Evolutionary conservation across 768 basidiomycete species (phyloP).

Genomic region (Kwoniella sp.): DNA sequence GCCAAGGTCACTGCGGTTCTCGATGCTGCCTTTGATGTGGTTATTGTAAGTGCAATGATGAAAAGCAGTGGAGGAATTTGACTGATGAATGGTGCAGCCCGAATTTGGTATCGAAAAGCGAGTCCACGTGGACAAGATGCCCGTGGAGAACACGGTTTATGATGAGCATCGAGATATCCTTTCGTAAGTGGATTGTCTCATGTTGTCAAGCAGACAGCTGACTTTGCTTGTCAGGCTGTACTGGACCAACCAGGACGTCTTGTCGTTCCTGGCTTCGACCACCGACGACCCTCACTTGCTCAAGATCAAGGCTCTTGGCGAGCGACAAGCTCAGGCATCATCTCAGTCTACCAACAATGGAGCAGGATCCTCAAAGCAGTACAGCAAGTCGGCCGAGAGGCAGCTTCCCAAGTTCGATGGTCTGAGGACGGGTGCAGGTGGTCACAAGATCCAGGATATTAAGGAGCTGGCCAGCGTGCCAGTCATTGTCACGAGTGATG

Average conservation of each 20-base stretch:
- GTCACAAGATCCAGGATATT: constrained; percentile 95
- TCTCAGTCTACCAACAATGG: constrained; percentile 66
- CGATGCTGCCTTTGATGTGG: constrained; percentile 96
- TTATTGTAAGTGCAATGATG: constrained; percentile 55
- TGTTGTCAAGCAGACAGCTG: not conserved
- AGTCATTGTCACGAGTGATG: constrained; percentile 88
- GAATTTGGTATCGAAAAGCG: constrained; percentile 99
- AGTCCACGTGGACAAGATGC: constrained; percentile 98
- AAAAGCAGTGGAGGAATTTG: not conserved
- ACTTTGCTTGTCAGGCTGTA: constrained; percentile 62
- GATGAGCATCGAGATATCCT: constrained; percentile 90
- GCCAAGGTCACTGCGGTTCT: constrained; percentile 93
- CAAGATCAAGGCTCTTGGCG: constrained; percentile 88
- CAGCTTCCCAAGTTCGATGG: constrained; percentile 77
- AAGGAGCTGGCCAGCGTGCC: constrained; percentile 88
- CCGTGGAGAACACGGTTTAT: constrained; percentile 95
- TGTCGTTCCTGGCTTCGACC: constrained; percentile 89
- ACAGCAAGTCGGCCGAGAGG: constrained; percentile 63
- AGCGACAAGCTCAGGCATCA: constrained; percentile 58
- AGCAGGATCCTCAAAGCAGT: constrained; percentile 67
- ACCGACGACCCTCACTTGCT: constrained; percentile 93
- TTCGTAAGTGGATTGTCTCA: constrained; percentile 27
- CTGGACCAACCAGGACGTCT: constrained; percentile 92
- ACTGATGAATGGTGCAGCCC: constrained; percentile 51
- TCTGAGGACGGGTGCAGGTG: constrained; percentile 58